These are phyloP conservation scores for Colletotrichum sublineola DNA, from an alignment of 2,329 filamentous ascomycete species.

Conservation along the genomic window DNA sequence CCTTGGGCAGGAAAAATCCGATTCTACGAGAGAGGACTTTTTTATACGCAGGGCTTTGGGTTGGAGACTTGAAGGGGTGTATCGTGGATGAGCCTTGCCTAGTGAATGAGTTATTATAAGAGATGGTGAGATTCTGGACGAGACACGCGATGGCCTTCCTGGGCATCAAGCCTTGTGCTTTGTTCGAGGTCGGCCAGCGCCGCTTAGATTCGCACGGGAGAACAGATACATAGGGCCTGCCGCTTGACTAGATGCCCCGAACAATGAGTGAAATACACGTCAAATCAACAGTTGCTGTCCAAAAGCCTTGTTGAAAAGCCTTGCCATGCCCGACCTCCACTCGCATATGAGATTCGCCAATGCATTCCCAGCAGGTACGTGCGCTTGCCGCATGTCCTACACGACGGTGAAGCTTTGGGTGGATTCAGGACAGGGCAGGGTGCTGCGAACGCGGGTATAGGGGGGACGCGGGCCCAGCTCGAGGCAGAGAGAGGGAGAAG, in stretches of 20 bases:
- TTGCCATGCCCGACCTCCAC: background rate
- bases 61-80: background rate
- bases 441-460: background rate
- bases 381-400: background rate
- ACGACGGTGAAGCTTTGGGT: background rate
- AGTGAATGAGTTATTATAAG: background rate
- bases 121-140: conserved; percentile 4
- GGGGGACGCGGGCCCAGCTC: background rate
- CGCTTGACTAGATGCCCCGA: conserved; percentile 6
- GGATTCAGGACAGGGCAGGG: background rate
- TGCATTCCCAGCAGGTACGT: background rate
- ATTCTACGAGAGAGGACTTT: conserved; percentile 14
- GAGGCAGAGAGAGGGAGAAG: background rate
- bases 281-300: background rate
- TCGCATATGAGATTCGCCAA: no score
- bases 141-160: conserved; percentile 12
- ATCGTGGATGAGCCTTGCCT: background rate
- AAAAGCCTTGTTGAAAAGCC: background rate
- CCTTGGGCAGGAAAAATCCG: conserved; percentile 33
- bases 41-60: conserved; percentile 14
- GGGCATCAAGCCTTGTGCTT: background rate
- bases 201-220: background rate
- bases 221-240: background rate
- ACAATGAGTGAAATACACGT: conserved; percentile 18
- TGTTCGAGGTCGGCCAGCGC: background rate